Percentiles rank a stretch among this genome's conserved stretches.
phyloP scores from a whole-genome alignment of 805 yeast genomes.

The Wickerhamomyces rabaulensis region DNA sequence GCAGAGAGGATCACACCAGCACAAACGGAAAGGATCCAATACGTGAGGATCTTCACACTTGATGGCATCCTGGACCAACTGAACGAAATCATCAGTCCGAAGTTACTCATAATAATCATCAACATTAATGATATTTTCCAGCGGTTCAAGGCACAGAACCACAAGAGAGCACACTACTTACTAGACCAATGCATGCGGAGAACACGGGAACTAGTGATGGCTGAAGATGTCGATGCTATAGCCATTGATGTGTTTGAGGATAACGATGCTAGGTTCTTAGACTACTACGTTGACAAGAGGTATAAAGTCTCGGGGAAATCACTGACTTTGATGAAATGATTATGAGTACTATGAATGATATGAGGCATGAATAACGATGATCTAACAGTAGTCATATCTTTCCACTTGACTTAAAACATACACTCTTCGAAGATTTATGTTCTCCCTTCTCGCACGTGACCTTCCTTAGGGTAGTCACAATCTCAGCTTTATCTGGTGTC shows the following conservation, averaged over 20 bases:
- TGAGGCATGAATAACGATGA: not conserved
- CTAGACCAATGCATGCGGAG: not conserved
- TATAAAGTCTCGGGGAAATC: not conserved
- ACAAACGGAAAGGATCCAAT: not conserved
- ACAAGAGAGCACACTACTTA: not conserved
- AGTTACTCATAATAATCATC: not conserved
- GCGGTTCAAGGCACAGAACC: not conserved
- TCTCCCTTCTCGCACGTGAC: not conserved
- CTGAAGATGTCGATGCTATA: not conserved
- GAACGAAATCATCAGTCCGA: not conserved
- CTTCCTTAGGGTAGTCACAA: not conserved
- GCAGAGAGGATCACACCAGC: not conserved
- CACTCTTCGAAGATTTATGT: too few relatives aligned
- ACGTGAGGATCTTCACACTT: not conserved
- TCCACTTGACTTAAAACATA: too few relatives aligned
- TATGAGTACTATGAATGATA: not conserved
- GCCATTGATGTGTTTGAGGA: not conserved
- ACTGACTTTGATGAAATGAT: not conserved
- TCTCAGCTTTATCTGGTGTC: not conserved
- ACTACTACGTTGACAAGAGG: not conserved
- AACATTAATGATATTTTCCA: slow-evolving; percentile 2
- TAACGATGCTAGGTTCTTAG: not conserved
- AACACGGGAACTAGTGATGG: not conserved
- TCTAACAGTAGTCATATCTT: too few relatives aligned
- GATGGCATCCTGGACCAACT: not conserved